Evolutionary conservation across 1,284 basidiomycete genomes (phyloP).

Genomic region (Ceratobasidium sp.): DNA sequence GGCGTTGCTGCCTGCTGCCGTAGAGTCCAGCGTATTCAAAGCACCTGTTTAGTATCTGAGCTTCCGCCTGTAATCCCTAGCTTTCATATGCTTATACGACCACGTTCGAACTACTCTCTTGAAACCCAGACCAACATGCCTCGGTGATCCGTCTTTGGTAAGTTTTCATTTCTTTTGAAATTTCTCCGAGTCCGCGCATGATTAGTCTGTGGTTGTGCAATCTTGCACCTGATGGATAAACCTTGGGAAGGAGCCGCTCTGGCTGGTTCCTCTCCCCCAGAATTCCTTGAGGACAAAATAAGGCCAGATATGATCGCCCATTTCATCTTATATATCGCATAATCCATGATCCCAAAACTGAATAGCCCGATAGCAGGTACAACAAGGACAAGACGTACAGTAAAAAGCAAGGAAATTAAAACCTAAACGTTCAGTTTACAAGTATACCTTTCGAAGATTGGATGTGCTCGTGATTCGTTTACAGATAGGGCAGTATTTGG

Average conservation of each 20-base stretch:
- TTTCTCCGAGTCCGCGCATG: slow-evolving; percentile 25
- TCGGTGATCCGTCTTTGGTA: slow-evolving; percentile 48
- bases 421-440: slow-evolving; percentile 51
- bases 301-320: slow-evolving; percentile 53
- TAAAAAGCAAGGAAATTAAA: background rate
- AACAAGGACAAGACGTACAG: background rate
- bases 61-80: slow-evolving; percentile 20
- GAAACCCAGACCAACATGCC: background rate
- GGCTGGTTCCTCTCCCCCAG: slow-evolving; percentile 41
- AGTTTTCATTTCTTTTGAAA: slow-evolving; percentile 46
- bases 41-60: background rate
- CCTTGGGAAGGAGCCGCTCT: slow-evolving; percentile 59
- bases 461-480: slow-evolving; percentile 78
- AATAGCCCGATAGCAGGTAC: slow-evolving; percentile 17
- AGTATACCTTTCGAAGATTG: slow-evolving; percentile 75
- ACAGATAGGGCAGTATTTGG: slow-evolving; percentile 83
- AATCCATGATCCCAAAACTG: slow-evolving; percentile 16
- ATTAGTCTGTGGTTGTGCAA: slow-evolving; percentile 42
- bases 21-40: background rate
- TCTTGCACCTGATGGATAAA: slow-evolving; percentile 66
- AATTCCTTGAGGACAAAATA: slow-evolving; percentile 46
- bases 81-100: slow-evolving; percentile 18
- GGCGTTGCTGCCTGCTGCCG: background rate
- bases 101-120: background rate
- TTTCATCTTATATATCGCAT: background rate